phyloP scores from a whole-genome alignment of 306 rosid genomes.

The Pueraria montana region DNA sequence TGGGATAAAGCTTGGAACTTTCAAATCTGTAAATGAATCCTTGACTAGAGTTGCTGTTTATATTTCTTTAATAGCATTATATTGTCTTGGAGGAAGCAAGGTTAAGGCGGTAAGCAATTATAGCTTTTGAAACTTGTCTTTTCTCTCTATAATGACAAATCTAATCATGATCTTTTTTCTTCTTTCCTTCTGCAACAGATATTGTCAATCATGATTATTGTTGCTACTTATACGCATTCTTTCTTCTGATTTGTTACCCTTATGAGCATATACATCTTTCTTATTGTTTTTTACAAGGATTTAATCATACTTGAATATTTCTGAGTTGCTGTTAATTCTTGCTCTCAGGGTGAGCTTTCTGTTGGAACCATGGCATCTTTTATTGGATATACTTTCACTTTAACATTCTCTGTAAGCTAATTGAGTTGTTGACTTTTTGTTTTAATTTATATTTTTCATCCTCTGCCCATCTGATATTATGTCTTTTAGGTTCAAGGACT shows the following conservation, averaged over 20 bases:
- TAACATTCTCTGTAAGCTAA: constrained; percentile 89
- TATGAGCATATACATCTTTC: constrained; percentile 20
- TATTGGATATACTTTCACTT: constrained; percentile 96
- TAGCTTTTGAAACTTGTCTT: constrained; percentile 30
- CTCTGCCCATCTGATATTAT: constrained; percentile 44
- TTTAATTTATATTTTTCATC: constrained; percentile 39
- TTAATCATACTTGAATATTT: constrained; percentile 38
- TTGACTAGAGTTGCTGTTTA: constrained; percentile 92
- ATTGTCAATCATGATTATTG: not conserved
- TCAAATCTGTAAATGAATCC: constrained; percentile 88
- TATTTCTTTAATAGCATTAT: constrained; percentile 76
- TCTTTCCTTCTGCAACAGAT: not conserved
- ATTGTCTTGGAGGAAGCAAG: constrained; percentile 97
- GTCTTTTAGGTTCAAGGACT: constrained; percentile 95
- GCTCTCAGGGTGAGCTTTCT: constrained; percentile 89
- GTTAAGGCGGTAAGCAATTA: constrained; percentile 87
- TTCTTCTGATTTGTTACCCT: not conserved
- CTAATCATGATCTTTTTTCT: not conserved
- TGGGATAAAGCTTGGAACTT: constrained; percentile 91
- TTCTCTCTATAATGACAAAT: constrained; percentile 18
- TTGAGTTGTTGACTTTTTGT: constrained; percentile 39
- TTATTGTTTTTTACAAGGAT: constrained; percentile 17
- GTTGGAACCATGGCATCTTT: constrained; percentile 96
- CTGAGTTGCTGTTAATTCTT: constrained; percentile 46
- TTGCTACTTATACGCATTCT: not conserved